These are phyloP conservation scores for Cyberlindnera meyerae DNA, from an alignment of 805 yeast species.

Conservation along the genomic window DNA sequence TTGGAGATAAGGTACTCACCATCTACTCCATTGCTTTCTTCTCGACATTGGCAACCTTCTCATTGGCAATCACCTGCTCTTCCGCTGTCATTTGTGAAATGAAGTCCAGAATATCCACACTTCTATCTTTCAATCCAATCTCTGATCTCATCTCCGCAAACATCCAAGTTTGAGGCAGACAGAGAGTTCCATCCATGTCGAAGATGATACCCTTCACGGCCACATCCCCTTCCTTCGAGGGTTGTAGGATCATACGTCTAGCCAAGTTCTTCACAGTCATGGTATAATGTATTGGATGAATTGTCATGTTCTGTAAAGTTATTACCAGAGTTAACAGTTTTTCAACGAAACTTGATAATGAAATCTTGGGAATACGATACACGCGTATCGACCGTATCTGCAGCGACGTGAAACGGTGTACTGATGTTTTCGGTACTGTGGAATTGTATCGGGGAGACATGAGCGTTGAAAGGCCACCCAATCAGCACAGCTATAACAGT, in stretches of 20 bases:
- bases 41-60: constrained; percentile 48
- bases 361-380: too few relatives aligned
- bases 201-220: constrained; percentile 52
- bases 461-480: constrained; percentile 1
- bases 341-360: too few relatives aligned
- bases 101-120: constrained; percentile 49
- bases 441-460: too few relatives aligned
- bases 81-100: constrained; percentile 39
- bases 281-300: too few relatives aligned
- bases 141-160: constrained; percentile 57
- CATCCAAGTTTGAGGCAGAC: constrained; percentile 60
- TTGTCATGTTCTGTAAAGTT: too few relatives aligned
- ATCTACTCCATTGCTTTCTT: constrained; percentile 57
- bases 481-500: too few relatives aligned
- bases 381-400: too few relatives aligned
- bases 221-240: constrained; percentile 23
- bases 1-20: too few relatives aligned
- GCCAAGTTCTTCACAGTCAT: too few relatives aligned
- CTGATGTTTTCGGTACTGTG: too few relatives aligned
- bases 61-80: constrained; percentile 39
- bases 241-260: constrained; percentile 22
- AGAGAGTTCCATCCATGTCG: constrained; percentile 79
- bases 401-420: too few relatives aligned
- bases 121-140: constrained; percentile 40
- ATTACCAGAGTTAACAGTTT: too few relatives aligned